Evolutionary conservation across 306 rosid genomes (phyloP).

Genomic region (Prunus campanulata): DNA sequence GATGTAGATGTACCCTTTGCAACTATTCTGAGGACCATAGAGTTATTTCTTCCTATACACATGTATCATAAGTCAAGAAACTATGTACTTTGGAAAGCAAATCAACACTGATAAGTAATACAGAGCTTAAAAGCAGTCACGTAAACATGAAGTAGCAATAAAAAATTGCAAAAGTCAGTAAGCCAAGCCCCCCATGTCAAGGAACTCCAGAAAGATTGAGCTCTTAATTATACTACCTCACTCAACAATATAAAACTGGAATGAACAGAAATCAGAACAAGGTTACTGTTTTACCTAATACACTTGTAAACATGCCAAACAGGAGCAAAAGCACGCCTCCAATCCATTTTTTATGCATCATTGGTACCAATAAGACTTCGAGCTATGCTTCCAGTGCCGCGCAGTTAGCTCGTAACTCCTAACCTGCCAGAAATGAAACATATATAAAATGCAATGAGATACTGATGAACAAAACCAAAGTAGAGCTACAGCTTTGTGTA

Average conservation of each 20-base stretch:
- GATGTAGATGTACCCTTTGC: not conserved
- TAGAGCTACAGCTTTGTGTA: not conserved
- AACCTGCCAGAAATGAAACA: slow-evolving; percentile 21
- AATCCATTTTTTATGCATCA: slow-evolving; percentile 49
- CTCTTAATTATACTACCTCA: not conserved
- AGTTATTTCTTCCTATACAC: not conserved
- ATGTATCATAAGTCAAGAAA: not conserved
- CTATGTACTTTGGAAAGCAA: not conserved
- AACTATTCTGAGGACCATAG: not conserved
- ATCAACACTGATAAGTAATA: not conserved
- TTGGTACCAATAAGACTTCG: slow-evolving; percentile 36
- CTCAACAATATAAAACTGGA: not conserved
- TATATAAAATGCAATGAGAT: slow-evolving; percentile 21
- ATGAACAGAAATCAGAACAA: slow-evolving; percentile 9
- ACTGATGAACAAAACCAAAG: not conserved
- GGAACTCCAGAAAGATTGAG: not conserved
- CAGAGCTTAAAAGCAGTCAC: not conserved
- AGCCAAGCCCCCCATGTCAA: not conserved
- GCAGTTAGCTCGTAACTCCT: slow-evolving; percentile 17
- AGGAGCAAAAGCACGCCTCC: slow-evolving; percentile 50
- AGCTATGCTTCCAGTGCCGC: slow-evolving; percentile 25
- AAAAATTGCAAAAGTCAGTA: not conserved
- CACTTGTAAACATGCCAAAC: slow-evolving; percentile 40
- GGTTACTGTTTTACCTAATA: slow-evolving; percentile 48
- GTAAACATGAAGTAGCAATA: not conserved